Evolutionary conservation across 78 protist genomes (phyloP), one percentile per base, ranked within the genome.

Genomic region (Dictyostelium firmibasis): DNA sequence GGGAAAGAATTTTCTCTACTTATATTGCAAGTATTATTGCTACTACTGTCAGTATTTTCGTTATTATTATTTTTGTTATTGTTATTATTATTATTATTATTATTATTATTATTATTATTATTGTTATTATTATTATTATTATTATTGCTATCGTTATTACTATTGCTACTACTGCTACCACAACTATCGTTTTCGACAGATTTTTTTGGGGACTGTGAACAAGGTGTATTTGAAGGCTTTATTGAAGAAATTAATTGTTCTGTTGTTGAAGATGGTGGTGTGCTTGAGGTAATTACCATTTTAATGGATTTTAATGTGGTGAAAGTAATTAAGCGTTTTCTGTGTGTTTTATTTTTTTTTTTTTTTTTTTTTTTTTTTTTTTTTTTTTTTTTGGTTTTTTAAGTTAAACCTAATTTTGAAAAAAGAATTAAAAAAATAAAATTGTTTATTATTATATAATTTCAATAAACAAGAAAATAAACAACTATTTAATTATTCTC

Each of bases 1-100:
- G 83, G 83, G 6, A 77, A 77, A 3, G 83, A 77, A 41, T 77
- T 41, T 11, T 77, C 83, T 41, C 83, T 35, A 41, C 60, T 43
- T 20, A 43, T 31, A 74, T 31, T 31, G 36, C 14, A 8, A 31
- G 9, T 72, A 72, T 29, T 72, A 33, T 72, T 29, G 31, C 33
- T 23, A 23, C 23, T 76, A 9, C 47, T 20, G 18, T 18, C 38
- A 10, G 1, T 76, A 9, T 76, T 31, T 3, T 20, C 23, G 6
- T 41, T 23, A 8, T 23, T 33, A 5, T 18, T 41, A 3, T 67
- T 67, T 10, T 10, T 67, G 10, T 27, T 27, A 67, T 27, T 67
- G 11, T 67, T 27, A 27, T 25, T 67, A 27, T 67, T 67, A 67
- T 67, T 53, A 50, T 50, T 27, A 31, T n/a, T 33, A 33, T 72